Evolutionary conservation across 768 basidiomycete species (phyloP), one percentile per base, ranked within the genome.

Genomic region (Glaciozyma antarctica): DNA sequence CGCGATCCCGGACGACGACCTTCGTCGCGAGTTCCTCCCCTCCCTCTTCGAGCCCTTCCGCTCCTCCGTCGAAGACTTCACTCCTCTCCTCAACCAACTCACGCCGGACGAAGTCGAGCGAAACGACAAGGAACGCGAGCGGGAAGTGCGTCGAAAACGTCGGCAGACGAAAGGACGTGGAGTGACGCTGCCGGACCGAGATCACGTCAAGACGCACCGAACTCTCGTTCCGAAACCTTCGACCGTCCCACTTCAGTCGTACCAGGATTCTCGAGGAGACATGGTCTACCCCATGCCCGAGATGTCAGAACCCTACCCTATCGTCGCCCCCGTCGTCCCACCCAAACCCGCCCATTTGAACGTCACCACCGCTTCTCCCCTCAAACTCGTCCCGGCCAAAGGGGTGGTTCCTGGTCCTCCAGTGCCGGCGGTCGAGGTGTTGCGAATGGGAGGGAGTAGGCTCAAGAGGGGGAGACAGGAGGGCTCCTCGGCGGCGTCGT

Each of bases 61-160:
- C 3, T 81, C 84, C 73, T 86, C 90, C 71, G 86, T 90, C 72
- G 86, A 92, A 5, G 79, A 82, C 9, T 95, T 84, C 78, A 95
- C 91, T 0, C 95, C 95, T 0, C 80, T 84, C n/a, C 87, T 98
- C 73, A 86, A 86, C 76, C 86, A 87, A 72, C 84, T 95, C 75
- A 86, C 85, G 75, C 89, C 90, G 64, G 86, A 87, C 66, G 93
- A 97, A 67, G 82, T 97, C 64, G 90, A 92, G 69, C 80, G 85
- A 62, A 86, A 84, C 69, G 94, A 99, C 76, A 88, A 87, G 75
- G 92, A 95, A 67, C 83, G 91, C 65, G 95, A 99, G 76, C 91
- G 92, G 78, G 92, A 97, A 70, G 81, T 87, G 71, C 88, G 84
- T 71, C 72, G 79, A 30, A 87, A 86, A 75, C 85, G 91, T 66